A percentile compares a stretch with the other conserved stretches of the same genome.
Evolutionary conservation across 805 yeast genomes (phyloP).

Genomic region (Sugiyamaella chiloensis): DNA sequence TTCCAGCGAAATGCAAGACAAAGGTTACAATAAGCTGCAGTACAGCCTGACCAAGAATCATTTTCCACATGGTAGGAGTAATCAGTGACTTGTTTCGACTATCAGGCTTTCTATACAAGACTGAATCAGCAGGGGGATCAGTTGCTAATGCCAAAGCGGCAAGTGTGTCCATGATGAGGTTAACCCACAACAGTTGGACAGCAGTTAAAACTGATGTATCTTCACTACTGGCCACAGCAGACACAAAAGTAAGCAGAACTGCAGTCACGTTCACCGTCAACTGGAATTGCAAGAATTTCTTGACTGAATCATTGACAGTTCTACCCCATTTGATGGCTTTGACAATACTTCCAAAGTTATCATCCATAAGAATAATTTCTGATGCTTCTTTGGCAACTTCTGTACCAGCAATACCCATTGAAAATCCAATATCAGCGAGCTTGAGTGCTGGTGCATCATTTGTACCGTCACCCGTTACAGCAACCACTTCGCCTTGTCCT

Average conservation of each 20-base stretch:
- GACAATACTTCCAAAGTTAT: conserved; percentile 91
- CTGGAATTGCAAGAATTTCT: conserved; percentile 94
- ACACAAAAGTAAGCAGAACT: conserved; percentile 87
- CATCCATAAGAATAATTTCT: conserved; percentile 87
- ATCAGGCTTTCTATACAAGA: conserved; percentile 76
- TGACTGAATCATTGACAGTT: conserved; percentile 90
- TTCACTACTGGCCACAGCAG: conserved; percentile 80
- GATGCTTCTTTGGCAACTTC: conserved; percentile 99
- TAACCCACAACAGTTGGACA: conserved; percentile 96
- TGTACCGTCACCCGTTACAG: conserved; percentile 99
- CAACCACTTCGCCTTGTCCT: conserved; percentile 86
- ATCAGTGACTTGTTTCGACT: conserved; percentile 79
- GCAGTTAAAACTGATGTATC: conserved; percentile 91
- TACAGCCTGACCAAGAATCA: conserved; percentile 85
- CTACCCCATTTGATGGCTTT: conserved; percentile 99
- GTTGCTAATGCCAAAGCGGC: conserved; percentile 98
- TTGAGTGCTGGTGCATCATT: conserved; percentile 98
- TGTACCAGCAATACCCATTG: conserved; percentile 98
- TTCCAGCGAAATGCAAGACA: conserved; percentile 76
- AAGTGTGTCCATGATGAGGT: conserved; percentile 95
- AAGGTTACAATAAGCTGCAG: conserved; percentile 81
- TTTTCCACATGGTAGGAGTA: conserved; percentile 94
- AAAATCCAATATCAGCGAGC: conserved; percentile 95
- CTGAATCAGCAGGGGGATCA: conserved; percentile 86
- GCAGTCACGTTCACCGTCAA: conserved; percentile 96